phyloP scores from a whole-genome alignment of 2,329 filamentous ascomycete species.

The Zalaria obscura region DNA sequence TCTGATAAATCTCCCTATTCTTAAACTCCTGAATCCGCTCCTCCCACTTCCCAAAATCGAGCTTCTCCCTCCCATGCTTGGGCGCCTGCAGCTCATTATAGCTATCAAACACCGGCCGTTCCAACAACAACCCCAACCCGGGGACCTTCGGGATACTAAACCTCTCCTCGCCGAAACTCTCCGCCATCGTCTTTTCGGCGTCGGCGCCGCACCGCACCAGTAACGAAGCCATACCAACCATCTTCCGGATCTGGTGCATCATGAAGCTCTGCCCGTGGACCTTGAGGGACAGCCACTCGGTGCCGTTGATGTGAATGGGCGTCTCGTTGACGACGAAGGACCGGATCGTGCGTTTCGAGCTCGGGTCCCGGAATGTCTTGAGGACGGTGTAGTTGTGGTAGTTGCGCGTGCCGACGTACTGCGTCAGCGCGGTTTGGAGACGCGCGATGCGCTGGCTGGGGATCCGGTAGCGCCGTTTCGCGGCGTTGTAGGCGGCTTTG shows the following conservation, averaged over 20 bases:
- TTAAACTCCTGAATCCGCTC: constrained; percentile 79
- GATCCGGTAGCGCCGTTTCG: constrained; percentile 76
- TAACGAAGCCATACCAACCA: constrained; percentile 86
- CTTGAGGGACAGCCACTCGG: constrained; percentile 89
- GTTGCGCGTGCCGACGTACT: constrained; percentile 74
- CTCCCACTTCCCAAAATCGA: constrained; percentile 69
- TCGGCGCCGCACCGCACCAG: constrained; percentile 74
- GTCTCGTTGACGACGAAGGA: constrained; percentile 66
- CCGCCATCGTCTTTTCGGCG: constrained; percentile 46
- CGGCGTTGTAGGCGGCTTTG: constrained; percentile 66
- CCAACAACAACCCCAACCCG: constrained; percentile 72
- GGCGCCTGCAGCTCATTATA: constrained; percentile 65
- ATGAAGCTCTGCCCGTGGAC: constrained; percentile 98
- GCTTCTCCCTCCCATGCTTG: constrained; percentile 48
- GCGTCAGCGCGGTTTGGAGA: constrained; percentile 59
- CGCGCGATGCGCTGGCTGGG: constrained; percentile 54
- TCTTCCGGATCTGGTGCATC: constrained; percentile 99
- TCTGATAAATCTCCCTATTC: constrained; percentile 76
- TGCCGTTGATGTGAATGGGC: constrained; percentile 39
- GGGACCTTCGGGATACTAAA: constrained; percentile 92
- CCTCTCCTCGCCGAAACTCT: constrained; percentile 57
- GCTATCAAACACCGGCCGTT: constrained; percentile 77
- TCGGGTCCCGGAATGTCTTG: constrained; percentile 67
- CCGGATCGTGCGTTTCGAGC: constrained; percentile 80
- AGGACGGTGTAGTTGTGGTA: constrained; percentile 98